Evolutionary conservation across 2,329 filamentous ascomycete genomes (phyloP).

Genomic region (Apiospora rasikravindrae): DNA sequence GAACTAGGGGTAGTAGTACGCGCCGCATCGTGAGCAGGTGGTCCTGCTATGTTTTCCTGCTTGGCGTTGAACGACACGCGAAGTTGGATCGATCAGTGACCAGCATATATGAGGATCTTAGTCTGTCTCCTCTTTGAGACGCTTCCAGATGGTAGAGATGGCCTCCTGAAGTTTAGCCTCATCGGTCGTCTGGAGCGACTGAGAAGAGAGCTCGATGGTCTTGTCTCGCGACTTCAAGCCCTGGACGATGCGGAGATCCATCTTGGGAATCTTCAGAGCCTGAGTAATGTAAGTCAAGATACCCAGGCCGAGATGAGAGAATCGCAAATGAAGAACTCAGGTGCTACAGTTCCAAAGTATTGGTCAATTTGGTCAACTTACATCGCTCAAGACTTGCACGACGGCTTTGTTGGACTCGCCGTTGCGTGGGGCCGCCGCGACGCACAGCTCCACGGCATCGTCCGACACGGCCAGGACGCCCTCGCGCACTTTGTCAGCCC

Average conservation of each 20-base stretch:
- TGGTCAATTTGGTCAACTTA: constrained; percentile 35
- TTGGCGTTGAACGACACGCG: background rate
- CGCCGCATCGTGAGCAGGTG: background rate
- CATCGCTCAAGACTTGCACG: constrained; percentile 64
- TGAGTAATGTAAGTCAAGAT: constrained; percentile 33
- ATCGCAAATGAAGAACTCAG: background rate
- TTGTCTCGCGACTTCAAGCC: constrained; percentile 71
- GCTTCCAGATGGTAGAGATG: constrained; percentile 9
- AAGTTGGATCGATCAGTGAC: background rate
- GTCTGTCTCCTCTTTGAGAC: background rate
- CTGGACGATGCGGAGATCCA: constrained; percentile 64
- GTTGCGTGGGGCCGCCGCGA: constrained; percentile 68
- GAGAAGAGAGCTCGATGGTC: constrained; percentile 46
- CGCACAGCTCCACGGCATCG: constrained; percentile 66
- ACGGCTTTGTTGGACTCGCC: constrained; percentile 74
- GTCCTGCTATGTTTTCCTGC: too few relatives aligned
- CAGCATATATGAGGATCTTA: background rate
- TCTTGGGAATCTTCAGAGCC: constrained; percentile 66
- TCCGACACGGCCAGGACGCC: constrained; percentile 63
- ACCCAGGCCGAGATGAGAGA: background rate
- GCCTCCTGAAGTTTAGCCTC: background rate
- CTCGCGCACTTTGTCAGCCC: constrained; percentile 64
- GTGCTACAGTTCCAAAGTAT: background rate
- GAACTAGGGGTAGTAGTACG: background rate
- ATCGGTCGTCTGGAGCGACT: background rate